Conservation (phyloP, 169 alveolate genomes). For the Plasmodium gaboni region DNA sequence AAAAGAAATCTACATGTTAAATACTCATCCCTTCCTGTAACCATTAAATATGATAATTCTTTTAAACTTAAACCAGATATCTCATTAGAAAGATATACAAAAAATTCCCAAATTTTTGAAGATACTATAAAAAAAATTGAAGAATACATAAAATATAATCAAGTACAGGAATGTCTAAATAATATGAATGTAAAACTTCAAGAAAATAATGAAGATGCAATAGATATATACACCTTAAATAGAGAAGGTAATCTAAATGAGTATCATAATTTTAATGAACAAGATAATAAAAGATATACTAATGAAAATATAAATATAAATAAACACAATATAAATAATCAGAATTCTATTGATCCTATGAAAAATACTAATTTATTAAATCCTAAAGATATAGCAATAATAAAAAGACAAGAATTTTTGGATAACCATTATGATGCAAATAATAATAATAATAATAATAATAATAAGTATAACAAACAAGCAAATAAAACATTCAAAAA, state of each 20-base stretch:
- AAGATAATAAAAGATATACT: constrained; percentile 13
- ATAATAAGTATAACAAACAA: constrained; percentile 5
- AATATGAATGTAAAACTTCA: neutral
- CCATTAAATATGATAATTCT: constrained; percentile 29
- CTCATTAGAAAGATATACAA: constrained; percentile 13
- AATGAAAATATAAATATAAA: constrained; percentile 12
- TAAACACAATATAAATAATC: neutral
- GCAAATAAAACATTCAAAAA: neutral
- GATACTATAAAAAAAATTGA: constrained; percentile 44
- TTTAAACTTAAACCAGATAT: constrained; percentile 23
- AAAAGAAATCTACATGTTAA: constrained; percentile 53
- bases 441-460: constrained; percentile 24
- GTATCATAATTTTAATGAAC: constrained; percentile 23
- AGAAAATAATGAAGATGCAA: neutral
- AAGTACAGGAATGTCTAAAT: constrained; percentile 17
- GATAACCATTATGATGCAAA: constrained; percentile 29
- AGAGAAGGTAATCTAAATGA: neutral
- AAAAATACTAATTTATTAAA: neutral
- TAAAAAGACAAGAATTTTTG: constrained; percentile 54
- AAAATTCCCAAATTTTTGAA: constrained; percentile 34
- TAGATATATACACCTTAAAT: no score
- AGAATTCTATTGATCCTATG: neutral
- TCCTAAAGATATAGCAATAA: constrained; percentile 20
- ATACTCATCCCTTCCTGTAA: constrained; percentile 52
- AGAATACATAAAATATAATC: constrained; percentile 28